Evolutionary conservation across 257 asterid species (phyloP).

Genomic region (Jacaranda mimosifolia): DNA sequence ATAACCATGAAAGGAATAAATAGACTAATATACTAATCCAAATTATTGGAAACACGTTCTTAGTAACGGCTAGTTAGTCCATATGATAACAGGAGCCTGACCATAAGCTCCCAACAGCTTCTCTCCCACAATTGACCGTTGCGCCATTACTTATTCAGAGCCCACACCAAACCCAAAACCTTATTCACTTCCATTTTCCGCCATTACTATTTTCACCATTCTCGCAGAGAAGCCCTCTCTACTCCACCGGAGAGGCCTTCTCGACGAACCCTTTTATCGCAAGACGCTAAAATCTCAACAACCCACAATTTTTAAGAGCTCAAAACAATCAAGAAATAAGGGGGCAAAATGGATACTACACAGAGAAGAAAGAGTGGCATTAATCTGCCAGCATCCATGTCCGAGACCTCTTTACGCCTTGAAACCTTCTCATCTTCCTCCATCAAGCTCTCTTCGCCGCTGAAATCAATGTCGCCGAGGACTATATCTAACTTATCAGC

Average conservation of each 20-base stretch:
- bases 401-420: slow-evolving; percentile 71
- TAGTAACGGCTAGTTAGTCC: slow-evolving; percentile 47
- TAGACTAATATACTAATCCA: neutral
- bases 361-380: slow-evolving; percentile 86
- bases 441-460: slow-evolving; percentile 67
- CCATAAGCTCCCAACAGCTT: slow-evolving; percentile 33
- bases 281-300: neutral
- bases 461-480: slow-evolving; percentile 92
- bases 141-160: slow-evolving; percentile 24
- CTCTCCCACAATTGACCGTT: slow-evolving; percentile 61
- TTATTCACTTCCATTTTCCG: slow-evolving; percentile 29
- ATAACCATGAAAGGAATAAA: neutral
- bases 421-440: slow-evolving; percentile 58
- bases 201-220: neutral
- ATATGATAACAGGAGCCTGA: slow-evolving; percentile 30
- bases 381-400: slow-evolving; percentile 82
- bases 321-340: neutral
- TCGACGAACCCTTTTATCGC: slow-evolving; percentile 7
- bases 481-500: slow-evolving; percentile 83
- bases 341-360: slow-evolving; percentile 58
- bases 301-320: neutral
- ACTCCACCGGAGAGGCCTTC: slow-evolving; percentile 32
- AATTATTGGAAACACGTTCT: neutral
- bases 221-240: slow-evolving; percentile 17
- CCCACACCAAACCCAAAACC: slow-evolving; percentile 24